Conservation (phyloP, 192 early-diverging fungal species). For the Coemansia aciculifera region DNA sequence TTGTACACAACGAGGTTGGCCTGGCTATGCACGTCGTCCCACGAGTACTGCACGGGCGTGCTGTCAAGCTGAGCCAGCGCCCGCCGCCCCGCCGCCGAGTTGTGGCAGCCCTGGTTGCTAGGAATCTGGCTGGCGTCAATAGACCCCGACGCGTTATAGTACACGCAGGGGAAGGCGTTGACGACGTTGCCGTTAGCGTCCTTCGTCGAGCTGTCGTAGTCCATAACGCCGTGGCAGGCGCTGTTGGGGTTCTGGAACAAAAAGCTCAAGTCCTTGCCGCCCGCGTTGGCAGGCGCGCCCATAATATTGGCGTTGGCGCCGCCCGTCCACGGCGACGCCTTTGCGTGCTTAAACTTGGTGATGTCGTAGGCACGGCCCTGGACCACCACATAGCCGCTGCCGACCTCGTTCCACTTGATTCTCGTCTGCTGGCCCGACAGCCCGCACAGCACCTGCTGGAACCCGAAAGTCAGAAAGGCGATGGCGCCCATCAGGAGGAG, state of each 20-base stretch:
- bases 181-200: constrained; percentile 49
- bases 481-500: constrained; percentile 73
- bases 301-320: constrained; percentile 55
- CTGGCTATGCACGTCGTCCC: constrained; percentile 65
- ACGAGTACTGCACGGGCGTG: constrained; percentile 64
- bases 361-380: constrained; percentile 62
- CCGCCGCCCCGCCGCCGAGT: constrained; percentile 48
- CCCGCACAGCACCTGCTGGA: constrained; percentile 64
- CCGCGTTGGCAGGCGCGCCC: constrained; percentile 59
- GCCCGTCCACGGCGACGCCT: constrained; percentile 47
- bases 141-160: constrained; percentile 52
- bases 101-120: constrained; percentile 64
- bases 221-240: constrained; percentile 64
- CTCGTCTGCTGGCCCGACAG: constrained; percentile 51
- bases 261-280: constrained; percentile 72
- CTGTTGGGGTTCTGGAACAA: constrained; percentile 76
- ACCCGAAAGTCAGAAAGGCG: constrained; percentile 81
- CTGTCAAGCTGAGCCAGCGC: constrained; percentile 48
- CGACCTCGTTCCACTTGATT: constrained; percentile 58
- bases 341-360: constrained; percentile 58
- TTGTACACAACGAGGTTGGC: constrained; percentile 70
- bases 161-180: constrained; percentile 77
- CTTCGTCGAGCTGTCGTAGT: constrained; percentile 11
- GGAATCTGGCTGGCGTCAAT: constrained; percentile 53
- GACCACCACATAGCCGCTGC: constrained; percentile 60